phyloP scores from a whole-genome alignment of 176 grass and related monocot species.

The Lolium rigidum region DNA sequence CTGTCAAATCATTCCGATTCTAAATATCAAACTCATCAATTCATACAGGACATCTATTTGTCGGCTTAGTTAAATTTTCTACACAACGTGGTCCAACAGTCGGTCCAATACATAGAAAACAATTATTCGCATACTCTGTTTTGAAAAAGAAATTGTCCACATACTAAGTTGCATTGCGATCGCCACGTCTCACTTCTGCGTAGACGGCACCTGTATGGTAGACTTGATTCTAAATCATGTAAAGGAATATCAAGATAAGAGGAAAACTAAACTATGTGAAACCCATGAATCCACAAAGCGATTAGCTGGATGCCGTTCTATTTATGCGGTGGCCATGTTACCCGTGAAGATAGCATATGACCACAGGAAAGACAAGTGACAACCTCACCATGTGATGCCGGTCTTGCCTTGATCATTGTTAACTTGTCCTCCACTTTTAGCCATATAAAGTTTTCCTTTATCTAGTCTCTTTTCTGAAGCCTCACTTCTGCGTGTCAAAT shows the following conservation, averaged over 20 bases:
- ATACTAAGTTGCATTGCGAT: constrained; percentile 3
- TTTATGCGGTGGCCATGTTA: constrained; percentile 45
- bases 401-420: not conserved
- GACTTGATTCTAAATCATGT: not conserved
- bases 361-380: not conserved
- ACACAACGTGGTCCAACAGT: constrained; percentile 20
- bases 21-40: not conserved
- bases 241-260: not conserved
- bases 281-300: not conserved
- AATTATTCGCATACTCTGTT: not conserved
- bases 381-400: constrained; percentile 36
- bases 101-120: not conserved
- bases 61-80: constrained; percentile 35
- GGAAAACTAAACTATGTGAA: not conserved
- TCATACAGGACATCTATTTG: not conserved
- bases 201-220: not conserved
- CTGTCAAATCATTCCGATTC: constrained; percentile 19
- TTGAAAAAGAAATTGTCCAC: not conserved
- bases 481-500: not conserved
- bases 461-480: not conserved
- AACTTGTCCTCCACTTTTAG: constrained; percentile 15
- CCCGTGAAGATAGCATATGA: constrained; percentile 27
- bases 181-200: constrained; percentile 24
- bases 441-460: not conserved
- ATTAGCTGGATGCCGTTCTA: constrained; percentile 40